Percentiles rank a stretch among this genome's conserved stretches.
Evolutionary conservation across 2,329 filamentous ascomycete species (phyloP).

Genomic region (Botrytis medusae): DNA sequence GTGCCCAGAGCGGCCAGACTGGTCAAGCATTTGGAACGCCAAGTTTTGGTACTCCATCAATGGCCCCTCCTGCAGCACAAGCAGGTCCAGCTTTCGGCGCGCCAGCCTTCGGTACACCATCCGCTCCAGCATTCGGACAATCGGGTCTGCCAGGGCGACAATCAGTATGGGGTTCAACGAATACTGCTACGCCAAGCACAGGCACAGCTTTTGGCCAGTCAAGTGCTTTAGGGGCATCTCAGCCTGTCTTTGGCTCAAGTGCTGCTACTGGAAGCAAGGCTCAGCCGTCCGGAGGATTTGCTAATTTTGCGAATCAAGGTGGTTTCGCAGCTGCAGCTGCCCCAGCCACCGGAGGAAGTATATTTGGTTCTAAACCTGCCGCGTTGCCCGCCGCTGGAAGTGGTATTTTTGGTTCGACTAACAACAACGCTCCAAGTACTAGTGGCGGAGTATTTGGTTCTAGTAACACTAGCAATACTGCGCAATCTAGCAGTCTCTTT

Average conservation of each 20-base stretch:
- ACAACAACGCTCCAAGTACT: constrained; percentile 32
- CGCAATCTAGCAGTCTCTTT: constrained; percentile 23
- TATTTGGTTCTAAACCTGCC: constrained; percentile 35
- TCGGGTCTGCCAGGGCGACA: constrained; percentile 48
- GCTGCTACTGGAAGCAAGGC: constrained; percentile 35
- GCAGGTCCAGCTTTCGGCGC: constrained; percentile 50
- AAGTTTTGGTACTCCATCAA: constrained; percentile 37
- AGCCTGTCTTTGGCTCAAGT: constrained; percentile 41
- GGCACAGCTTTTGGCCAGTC: constrained; percentile 54
- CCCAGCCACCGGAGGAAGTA: constrained; percentile 38
- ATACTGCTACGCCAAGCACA: constrained; percentile 33
- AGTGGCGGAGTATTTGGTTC: constrained; percentile 38
- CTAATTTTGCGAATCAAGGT: constrained; percentile 53
- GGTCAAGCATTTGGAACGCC: constrained; percentile 52
- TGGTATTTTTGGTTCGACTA: constrained; percentile 14
- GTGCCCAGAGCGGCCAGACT: constrained; percentile 41
- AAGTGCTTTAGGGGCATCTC: constrained; percentile 46
- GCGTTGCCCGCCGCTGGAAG: constrained; percentile 24
- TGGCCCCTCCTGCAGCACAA: constrained; percentile 33
- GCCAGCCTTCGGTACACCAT: constrained; percentile 46
- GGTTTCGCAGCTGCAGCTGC: constrained; percentile 50
- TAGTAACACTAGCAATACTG: constrained; percentile 25
- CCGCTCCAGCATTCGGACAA: constrained; percentile 32
- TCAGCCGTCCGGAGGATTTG: constrained; percentile 49
- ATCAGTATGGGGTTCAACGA: constrained; percentile 54